Conservation (phyloP, 768 basidiomycete genomes). For the Kwoniella sp. region DNA sequence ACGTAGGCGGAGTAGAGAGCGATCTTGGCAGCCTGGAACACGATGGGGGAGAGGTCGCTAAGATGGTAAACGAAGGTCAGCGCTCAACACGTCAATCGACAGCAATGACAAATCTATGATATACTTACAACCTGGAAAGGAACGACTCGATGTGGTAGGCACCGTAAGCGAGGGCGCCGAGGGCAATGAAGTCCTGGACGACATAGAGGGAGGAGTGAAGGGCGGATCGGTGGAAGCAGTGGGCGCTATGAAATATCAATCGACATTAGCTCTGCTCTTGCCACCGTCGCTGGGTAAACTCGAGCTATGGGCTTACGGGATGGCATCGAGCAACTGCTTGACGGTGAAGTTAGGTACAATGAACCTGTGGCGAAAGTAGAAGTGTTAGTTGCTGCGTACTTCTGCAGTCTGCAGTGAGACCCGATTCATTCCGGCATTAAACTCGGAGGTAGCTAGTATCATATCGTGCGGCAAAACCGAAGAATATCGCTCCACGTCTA, state of each 20-base stretch:
- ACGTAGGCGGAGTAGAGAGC: conserved; percentile 78
- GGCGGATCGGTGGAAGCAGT: conserved; percentile 89
- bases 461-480: conserved; percentile 1
- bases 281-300: not conserved
- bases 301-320: conserved; percentile 61
- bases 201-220: conserved; percentile 75
- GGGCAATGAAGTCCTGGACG: conserved; percentile 72
- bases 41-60: conserved; percentile 61
- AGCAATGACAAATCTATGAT: no score
- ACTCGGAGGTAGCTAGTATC: no score
- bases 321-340: conserved; percentile 79
- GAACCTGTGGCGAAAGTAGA: conserved; percentile 43
- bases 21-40: conserved; percentile 62
- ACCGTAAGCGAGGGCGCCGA: conserved; percentile 69
- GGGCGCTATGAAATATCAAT: conserved; percentile 58
- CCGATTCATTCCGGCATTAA: conserved; percentile 1
- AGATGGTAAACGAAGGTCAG: no score
- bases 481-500: not conserved
- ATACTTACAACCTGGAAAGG: conserved; percentile 56
- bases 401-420: not conserved
- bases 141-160: conserved; percentile 67
- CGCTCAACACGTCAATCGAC: no score
- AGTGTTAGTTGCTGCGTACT: not conserved
- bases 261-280: not conserved
- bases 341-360: conserved; percentile 79